Conservation (phyloP, 371 early-diverging fungal genomes). For the Saksenaea vasiformis region DNA sequence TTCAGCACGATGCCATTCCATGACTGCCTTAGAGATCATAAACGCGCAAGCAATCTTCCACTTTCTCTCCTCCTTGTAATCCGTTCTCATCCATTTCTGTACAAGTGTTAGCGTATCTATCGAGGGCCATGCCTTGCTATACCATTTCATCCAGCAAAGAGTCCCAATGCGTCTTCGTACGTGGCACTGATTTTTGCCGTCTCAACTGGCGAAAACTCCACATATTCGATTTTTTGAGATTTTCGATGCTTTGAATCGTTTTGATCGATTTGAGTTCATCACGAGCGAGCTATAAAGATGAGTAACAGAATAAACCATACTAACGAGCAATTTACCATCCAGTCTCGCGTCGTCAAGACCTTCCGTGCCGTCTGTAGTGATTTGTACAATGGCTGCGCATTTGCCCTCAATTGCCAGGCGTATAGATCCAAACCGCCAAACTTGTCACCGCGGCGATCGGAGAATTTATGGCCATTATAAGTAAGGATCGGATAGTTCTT, state of each 20-base stretch:
- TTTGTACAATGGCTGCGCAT: constrained; percentile 70
- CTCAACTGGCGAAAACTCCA: constrained; percentile 87
- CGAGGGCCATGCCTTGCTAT: constrained; percentile 9
- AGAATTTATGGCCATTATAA: constrained; percentile 45
- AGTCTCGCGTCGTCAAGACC: constrained; percentile 76
- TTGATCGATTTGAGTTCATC: constrained; percentile 82
- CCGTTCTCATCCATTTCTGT: constrained; percentile 82
- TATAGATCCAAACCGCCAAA: constrained; percentile 57
- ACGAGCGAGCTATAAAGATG: constrained; percentile 62
- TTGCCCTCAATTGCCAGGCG: constrained; percentile 77
- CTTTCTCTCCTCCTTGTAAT: constrained; percentile 85
- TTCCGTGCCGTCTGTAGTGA: constrained; percentile 74
- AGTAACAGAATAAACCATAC: not conserved
- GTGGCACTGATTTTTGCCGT: constrained; percentile 66
- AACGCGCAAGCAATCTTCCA: constrained; percentile 83
- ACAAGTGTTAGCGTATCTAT: not conserved
- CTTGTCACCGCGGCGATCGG: constrained; percentile 36
- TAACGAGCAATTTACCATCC: constrained; percentile 58
- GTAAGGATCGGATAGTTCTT: constrained; percentile 37
- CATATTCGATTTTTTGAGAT: constrained; percentile 70
- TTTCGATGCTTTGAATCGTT: constrained; percentile 77
- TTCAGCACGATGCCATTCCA: constrained; percentile 79
- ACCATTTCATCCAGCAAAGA: constrained; percentile 87
- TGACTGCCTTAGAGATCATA: constrained; percentile 68
- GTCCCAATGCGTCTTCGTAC: constrained; percentile 90